Percentiles rank a stretch among this genome's conserved stretches.
Evolutionary conservation across 2,329 filamentous ascomycete species (phyloP).

Genomic region (Sarocladium strictum): DNA sequence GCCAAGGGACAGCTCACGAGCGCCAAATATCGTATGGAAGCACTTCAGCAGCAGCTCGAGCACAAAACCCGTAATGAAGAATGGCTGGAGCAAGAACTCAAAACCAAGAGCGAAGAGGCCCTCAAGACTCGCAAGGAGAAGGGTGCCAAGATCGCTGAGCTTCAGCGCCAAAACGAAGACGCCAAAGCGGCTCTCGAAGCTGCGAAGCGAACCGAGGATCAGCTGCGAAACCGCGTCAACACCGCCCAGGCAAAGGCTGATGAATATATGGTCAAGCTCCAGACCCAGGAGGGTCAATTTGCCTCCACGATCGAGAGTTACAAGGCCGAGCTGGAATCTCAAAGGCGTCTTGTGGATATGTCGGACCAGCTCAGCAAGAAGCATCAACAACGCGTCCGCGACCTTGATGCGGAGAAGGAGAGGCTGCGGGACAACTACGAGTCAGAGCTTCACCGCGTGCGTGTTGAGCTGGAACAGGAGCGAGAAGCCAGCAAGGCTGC

Average conservation of each 20-base stretch:
- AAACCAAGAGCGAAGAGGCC: slow-evolving; percentile 81
- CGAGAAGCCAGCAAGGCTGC: slow-evolving; percentile 39
- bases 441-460: slow-evolving; percentile 49
- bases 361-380: slow-evolving; percentile 71
- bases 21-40: slow-evolving; percentile 86
- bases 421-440: slow-evolving; percentile 59
- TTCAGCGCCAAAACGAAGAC: slow-evolving; percentile 86
- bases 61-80: slow-evolving; percentile 84
- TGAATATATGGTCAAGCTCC: slow-evolving; percentile 72
- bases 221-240: slow-evolving; percentile 73
- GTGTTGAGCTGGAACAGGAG: slow-evolving; percentile 51
- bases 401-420: slow-evolving; percentile 60
- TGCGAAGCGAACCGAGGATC: slow-evolving; percentile 71
- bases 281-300: slow-evolving; percentile 78
- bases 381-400: slow-evolving; percentile 62
- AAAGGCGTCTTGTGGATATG: slow-evolving; percentile 74
- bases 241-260: slow-evolving; percentile 84
- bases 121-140: slow-evolving; percentile 94
- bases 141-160: slow-evolving; percentile 77
- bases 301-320: slow-evolving; percentile 81
- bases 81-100: slow-evolving; percentile 87
- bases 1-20: slow-evolving; percentile 74
- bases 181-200: slow-evolving; percentile 70
- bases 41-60: slow-evolving; percentile 83
- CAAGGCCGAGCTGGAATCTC: slow-evolving; percentile 77